Evolutionary conservation across 2,329 filamentous ascomycete genomes (phyloP).

Genomic region (Diplodia scrobiculata): DNA sequence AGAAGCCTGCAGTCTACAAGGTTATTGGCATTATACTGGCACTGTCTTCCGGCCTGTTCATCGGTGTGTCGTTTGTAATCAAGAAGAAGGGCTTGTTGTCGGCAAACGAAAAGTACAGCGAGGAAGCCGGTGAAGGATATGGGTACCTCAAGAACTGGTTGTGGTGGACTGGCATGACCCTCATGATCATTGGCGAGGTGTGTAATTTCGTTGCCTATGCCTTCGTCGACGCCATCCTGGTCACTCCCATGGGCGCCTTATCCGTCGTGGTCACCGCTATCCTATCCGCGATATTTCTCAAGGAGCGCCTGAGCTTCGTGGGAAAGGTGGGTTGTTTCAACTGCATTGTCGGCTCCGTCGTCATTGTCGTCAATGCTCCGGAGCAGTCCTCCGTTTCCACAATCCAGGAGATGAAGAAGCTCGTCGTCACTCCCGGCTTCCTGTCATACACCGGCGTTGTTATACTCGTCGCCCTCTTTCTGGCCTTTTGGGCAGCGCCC

Average conservation of each 20-base stretch:
- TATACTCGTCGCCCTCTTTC: slow-evolving; percentile 69
- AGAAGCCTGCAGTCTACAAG: slow-evolving; percentile 67
- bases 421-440: slow-evolving; percentile 84
- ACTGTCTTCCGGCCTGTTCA: slow-evolving; percentile 84
- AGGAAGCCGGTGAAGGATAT: slow-evolving; percentile 93
- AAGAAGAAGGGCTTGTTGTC: slow-evolving; percentile 91
- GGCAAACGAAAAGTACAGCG: slow-evolving; percentile 94
- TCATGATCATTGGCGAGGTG: slow-evolving; percentile 96
- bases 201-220: slow-evolving; percentile 98
- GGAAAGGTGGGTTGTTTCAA: slow-evolving; percentile 95
- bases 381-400: slow-evolving; percentile 78
- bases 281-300: slow-evolving; percentile 90
- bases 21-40: slow-evolving; percentile 83
- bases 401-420: slow-evolving; percentile 90
- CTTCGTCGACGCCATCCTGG: slow-evolving; percentile 93
- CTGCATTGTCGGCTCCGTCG: slow-evolving; percentile 87
- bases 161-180: slow-evolving; percentile 94
- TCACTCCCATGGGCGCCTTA: slow-evolving; percentile 83
- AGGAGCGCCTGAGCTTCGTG: slow-evolving; percentile 91
- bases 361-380: slow-evolving; percentile 94
- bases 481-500: slow-evolving; percentile 79
- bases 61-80: slow-evolving; percentile 90
- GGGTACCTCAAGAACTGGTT: slow-evolving; percentile 92
- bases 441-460: slow-evolving; percentile 81
- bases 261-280: slow-evolving; percentile 91